phyloP scores from a whole-genome alignment of 2,329 filamentous ascomycete species.

The Cladophialophora psammophila region DNA sequence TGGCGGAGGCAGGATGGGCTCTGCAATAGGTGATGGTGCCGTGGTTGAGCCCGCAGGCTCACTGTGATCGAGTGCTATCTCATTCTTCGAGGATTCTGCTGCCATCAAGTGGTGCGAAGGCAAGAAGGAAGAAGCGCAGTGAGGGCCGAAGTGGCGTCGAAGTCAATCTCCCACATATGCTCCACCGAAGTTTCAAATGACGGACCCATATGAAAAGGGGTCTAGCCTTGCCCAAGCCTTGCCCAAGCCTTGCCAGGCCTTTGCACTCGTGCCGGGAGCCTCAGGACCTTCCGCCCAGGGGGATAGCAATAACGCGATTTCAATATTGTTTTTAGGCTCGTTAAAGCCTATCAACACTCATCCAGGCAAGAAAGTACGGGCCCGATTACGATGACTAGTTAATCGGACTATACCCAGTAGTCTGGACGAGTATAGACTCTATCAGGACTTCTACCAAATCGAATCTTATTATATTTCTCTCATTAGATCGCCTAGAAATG shows the following conservation, averaged over 20 bases:
- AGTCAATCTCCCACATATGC: background rate
- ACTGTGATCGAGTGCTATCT: constrained; percentile 15
- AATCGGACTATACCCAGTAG: too few species aligned
- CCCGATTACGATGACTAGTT: too few species aligned
- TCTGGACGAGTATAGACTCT: too few species aligned
- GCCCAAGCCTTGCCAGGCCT: constrained; percentile 4
- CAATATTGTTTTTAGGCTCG: too few species aligned
- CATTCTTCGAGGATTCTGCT: constrained; percentile 19
- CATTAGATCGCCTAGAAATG: too few species aligned
- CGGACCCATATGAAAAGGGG: background rate
- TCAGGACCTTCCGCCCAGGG: too few species aligned
- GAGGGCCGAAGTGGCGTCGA: background rate
- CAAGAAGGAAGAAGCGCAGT: background rate
- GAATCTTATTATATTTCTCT: too few species aligned
- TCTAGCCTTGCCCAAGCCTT: constrained; percentile 9
- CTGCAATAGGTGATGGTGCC: background rate
- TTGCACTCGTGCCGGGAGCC: too few species aligned
- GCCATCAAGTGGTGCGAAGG: constrained; percentile 26
- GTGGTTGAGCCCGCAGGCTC: constrained; percentile 21
- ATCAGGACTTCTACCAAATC: too few species aligned
- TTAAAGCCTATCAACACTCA: too few species aligned
- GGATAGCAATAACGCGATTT: too few species aligned
- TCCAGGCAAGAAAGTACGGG: too few species aligned
- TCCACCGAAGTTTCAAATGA: constrained; percentile 9
- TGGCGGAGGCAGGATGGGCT: constrained; percentile 10